A percentile compares a stretch with the other conserved stretches of the same genome.
These are phyloP conservation scores for Penicillium capsulatum DNA, from an alignment of 2,329 filamentous ascomycete species.

Conservation along the genomic window DNA sequence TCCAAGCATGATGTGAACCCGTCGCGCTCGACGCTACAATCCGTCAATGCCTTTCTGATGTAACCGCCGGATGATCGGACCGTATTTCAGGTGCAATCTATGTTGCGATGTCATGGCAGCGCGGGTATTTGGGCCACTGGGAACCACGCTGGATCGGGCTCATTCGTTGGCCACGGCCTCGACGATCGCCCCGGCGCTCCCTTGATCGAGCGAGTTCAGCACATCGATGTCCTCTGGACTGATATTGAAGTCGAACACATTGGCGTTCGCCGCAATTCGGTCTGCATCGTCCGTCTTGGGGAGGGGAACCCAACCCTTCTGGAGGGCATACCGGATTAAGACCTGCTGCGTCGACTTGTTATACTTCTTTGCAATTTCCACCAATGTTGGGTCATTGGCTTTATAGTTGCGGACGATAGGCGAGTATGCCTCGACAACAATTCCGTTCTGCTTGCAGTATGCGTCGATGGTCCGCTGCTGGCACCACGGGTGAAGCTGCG, in stretches of 20 bases:
- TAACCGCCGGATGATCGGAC: constrained; percentile 36
- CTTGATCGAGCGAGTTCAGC: constrained; percentile 52
- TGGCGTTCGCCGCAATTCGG: constrained; percentile 62
- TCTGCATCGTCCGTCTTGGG: constrained; percentile 68
- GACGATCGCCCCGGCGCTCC: constrained; percentile 46
- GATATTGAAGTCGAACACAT: constrained; percentile 60
- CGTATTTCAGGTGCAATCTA: constrained; percentile 4
- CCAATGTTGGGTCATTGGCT: constrained; percentile 63
- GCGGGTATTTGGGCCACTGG: constrained; percentile 4
- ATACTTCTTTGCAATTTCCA: constrained; percentile 65
- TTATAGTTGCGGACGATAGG: constrained; percentile 64
- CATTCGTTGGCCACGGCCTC: constrained; percentile 45
- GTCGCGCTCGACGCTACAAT: constrained; percentile 78
- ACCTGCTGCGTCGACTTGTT: constrained; percentile 71
- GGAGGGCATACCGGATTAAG: constrained; percentile 73
- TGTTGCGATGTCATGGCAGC: constrained; percentile 5
- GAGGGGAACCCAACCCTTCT: constrained; percentile 69
- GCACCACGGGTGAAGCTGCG: constrained; percentile 66
- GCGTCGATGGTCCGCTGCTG: constrained; percentile 59
- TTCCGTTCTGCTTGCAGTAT: constrained; percentile 52
- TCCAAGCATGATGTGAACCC: constrained; percentile 77
- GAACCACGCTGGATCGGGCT: constrained; percentile 8
- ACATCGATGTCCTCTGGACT: constrained; percentile 54
- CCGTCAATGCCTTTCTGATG: constrained; percentile 88
- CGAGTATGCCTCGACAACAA: constrained; percentile 53